Conservation (phyloP, 2,329 filamentous ascomycete species). For the Keithomyces neogunnii region DNA sequence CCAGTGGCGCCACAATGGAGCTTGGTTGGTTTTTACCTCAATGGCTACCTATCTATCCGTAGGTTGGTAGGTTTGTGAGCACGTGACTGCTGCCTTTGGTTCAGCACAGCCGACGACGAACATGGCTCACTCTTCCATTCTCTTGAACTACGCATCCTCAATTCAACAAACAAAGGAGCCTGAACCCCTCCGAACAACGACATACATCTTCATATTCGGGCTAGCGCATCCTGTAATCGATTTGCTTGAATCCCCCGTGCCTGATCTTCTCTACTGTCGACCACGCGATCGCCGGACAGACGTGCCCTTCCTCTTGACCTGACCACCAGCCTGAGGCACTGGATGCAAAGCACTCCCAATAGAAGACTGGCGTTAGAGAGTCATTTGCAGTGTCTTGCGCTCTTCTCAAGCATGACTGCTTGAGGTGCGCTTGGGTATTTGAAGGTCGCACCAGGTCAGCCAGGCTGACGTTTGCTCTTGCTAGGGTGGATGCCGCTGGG, state of each 20-base stretch:
- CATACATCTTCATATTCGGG: neutral
- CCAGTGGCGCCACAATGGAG: too few species aligned
- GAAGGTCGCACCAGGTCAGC: constrained; percentile 2
- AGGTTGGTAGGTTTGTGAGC: constrained; percentile 7
- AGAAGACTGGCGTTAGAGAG: neutral
- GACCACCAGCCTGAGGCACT: neutral
- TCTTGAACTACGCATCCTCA: neutral
- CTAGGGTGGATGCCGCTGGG: neutral
- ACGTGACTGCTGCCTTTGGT: neutral
- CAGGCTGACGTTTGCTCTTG: constrained; percentile 3
- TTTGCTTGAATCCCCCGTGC: neutral
- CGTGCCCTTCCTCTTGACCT: neutral
- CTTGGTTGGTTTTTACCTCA: too few species aligned
- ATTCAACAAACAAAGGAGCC: neutral
- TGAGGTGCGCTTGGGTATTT: constrained; percentile 2
- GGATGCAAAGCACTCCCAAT: neutral
- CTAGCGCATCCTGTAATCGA: neutral
- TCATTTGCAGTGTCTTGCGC: neutral
- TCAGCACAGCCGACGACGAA: neutral
- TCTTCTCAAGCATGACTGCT: constrained; percentile 2
- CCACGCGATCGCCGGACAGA: neutral
- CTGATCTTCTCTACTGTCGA: neutral
- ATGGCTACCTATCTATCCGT: neutral
- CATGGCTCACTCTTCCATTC: neutral
- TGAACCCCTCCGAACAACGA: neutral